Evolutionary conservation across 768 basidiomycete genomes (phyloP).

Genomic region (Serendipita indica): DNA sequence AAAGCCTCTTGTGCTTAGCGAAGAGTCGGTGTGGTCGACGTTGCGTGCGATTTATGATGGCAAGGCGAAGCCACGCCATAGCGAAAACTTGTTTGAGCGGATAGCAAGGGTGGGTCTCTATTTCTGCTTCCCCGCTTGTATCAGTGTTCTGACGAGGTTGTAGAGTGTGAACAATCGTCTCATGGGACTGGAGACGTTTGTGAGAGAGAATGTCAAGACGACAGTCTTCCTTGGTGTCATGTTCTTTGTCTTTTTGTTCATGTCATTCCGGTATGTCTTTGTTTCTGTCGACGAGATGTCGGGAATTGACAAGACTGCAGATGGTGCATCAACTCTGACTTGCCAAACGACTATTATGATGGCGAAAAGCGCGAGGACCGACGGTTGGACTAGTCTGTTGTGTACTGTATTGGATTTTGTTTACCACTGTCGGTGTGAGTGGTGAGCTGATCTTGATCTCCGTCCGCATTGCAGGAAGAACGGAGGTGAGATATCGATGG

Average conservation of each 20-base stretch:
- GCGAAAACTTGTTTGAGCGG: conserved; percentile 58
- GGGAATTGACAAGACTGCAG: background rate
- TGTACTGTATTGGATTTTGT: too few species aligned
- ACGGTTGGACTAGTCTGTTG: conserved; percentile 1
- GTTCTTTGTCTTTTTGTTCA: background rate
- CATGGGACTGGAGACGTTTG: background rate
- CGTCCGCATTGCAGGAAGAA: too few species aligned
- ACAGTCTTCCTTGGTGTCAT: background rate
- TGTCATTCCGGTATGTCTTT: background rate
- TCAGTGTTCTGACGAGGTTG: background rate
- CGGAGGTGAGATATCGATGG: too few species aligned
- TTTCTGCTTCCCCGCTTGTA: background rate
- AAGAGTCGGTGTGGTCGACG: conserved; percentile 45
- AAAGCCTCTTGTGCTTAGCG: conserved; percentile 39
- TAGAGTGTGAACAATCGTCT: conserved; percentile 3
- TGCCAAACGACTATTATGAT: conserved; percentile 2
- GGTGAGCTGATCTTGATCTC: too few species aligned
- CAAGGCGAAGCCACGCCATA: conserved; percentile 38
- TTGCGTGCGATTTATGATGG: conserved; percentile 50
- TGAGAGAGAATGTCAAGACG: conserved; percentile 5
- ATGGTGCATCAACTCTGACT: background rate
- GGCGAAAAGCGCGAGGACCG: background rate
- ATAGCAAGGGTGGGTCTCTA: conserved; percentile 39
- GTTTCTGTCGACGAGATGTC: background rate
- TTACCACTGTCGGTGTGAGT: too few species aligned